These are phyloP conservation scores for Diaporthe ilicicola DNA, from an alignment of 2,329 filamentous ascomycete species.

Conservation along the genomic window DNA sequence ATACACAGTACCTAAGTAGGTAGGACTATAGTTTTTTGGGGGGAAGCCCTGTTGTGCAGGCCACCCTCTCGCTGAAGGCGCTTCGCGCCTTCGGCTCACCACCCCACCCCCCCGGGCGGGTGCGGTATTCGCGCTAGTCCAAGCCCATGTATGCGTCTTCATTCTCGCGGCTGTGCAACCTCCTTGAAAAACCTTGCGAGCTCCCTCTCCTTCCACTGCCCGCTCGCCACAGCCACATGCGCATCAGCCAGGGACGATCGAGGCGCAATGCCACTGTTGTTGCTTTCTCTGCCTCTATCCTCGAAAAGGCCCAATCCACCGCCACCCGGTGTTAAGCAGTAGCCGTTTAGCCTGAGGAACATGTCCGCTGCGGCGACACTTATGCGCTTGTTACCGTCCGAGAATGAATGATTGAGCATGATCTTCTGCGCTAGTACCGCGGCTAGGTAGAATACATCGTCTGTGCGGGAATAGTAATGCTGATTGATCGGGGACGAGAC, in stretches of 20 bases:
- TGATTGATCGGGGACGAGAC: neutral
- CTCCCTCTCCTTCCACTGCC: neutral
- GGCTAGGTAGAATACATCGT: neutral
- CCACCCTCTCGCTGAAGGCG: too few species aligned
- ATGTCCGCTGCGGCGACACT: neutral
- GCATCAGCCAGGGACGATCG: neutral
- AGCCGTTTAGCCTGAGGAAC: slow-evolving; percentile 1
- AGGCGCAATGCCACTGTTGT: too few species aligned
- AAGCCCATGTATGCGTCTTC: neutral
- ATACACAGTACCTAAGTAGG: too few species aligned
- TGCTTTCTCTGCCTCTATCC: too few species aligned
- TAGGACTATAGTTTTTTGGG: too few species aligned
- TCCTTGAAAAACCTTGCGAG: neutral
- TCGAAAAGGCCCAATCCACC: neutral
- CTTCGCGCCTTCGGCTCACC: too few species aligned
- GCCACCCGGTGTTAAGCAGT: neutral
- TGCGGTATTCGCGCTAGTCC: too few species aligned
- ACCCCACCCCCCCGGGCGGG: too few species aligned
- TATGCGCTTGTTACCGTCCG: slow-evolving; percentile 7
- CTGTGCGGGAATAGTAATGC: neutral
- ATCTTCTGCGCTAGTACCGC: neutral
- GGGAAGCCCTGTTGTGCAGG: too few species aligned
- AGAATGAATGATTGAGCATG: neutral
- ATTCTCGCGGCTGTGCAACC: neutral
- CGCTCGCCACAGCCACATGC: slow-evolving; percentile 7